Conservation (phyloP, 2,329 filamentous ascomycete species). For the Diplodia corticola region DNA sequence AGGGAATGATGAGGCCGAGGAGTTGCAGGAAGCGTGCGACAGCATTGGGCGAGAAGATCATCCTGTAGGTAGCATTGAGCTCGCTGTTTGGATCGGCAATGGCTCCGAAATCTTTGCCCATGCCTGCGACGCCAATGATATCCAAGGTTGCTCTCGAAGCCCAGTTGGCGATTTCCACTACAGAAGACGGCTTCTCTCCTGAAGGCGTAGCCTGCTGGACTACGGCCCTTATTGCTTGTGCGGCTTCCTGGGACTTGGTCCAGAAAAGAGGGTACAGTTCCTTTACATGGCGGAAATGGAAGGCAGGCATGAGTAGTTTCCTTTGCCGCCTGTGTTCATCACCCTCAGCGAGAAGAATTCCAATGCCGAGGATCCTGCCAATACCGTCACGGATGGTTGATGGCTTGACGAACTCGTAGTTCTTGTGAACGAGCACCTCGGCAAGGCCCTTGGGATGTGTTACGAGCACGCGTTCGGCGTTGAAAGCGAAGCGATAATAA, state of each 20-base stretch:
- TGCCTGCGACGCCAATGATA: constrained; percentile 59
- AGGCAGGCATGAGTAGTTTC: constrained; percentile 51
- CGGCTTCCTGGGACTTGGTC: constrained; percentile 49
- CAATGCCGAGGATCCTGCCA: constrained; percentile 66
- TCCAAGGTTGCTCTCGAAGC: constrained; percentile 56
- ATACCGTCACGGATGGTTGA: constrained; percentile 53
- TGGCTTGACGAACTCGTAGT: constrained; percentile 55
- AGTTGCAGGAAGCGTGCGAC: constrained; percentile 59
- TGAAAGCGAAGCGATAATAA: constrained; percentile 52
- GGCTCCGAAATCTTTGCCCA: constrained; percentile 58
- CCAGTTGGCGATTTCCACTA: constrained; percentile 49
- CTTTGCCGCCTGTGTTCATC: constrained; percentile 76
- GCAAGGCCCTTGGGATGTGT: constrained; percentile 50
- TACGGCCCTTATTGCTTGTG: constrained; percentile 35
- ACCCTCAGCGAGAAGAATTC: constrained; percentile 81
- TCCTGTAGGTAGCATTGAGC: constrained; percentile 54
- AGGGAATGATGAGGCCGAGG: constrained; percentile 62
- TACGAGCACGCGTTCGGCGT: constrained; percentile 47
- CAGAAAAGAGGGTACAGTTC: constrained; percentile 53
- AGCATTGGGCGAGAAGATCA: constrained; percentile 50
- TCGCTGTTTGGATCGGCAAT: constrained; percentile 53
- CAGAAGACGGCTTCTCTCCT: constrained; percentile 31
- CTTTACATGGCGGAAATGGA: constrained; percentile 53
- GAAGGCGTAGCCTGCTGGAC: constrained; percentile 29
- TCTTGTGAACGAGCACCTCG: constrained; percentile 53